These are phyloP conservation scores for Dactylorhiza incarnata DNA, from an alignment of 106 monocot genomes.

Conservation along the genomic window DNA sequence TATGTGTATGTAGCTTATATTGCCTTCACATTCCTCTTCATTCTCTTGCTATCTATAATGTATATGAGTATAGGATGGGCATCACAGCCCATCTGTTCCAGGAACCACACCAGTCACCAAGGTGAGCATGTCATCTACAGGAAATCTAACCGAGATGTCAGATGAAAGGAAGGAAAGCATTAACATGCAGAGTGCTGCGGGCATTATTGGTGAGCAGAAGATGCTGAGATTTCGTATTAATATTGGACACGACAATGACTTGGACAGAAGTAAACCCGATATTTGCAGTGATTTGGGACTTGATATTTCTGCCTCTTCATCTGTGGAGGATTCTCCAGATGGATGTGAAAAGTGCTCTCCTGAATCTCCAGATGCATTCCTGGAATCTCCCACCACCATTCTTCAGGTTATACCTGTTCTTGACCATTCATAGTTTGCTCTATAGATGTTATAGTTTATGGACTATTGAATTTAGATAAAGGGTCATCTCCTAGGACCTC, in stretches of 20 bases:
- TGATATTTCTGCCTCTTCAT: slow-evolving; percentile 67
- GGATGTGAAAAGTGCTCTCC: slow-evolving; percentile 21
- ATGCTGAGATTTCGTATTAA: slow-evolving; percentile 71
- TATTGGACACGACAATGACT: slow-evolving; percentile 39
- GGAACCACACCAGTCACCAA: slow-evolving; percentile 28
- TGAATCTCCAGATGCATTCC: slow-evolving; percentile 18
- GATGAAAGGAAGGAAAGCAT: slow-evolving; percentile 11
- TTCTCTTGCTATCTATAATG: neutral
- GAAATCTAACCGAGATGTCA: slow-evolving; percentile 12
- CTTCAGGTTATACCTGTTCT: slow-evolving; percentile 32
- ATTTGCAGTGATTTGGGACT: slow-evolving; percentile 80
- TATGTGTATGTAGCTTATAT: too few species aligned
- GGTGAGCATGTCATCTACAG: slow-evolving; percentile 9
- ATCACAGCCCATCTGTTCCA: slow-evolving; percentile 23
- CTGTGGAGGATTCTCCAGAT: slow-evolving; percentile 41
- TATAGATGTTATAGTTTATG: neutral
- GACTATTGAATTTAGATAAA: too few species aligned
- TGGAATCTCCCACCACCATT: slow-evolving; percentile 61
- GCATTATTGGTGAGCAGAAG: slow-evolving; percentile 24
- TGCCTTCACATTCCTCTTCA: neutral
- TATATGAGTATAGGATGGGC: slow-evolving; percentile 22
- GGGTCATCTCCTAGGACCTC: too few species aligned
- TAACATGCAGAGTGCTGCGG: slow-evolving; percentile 10
- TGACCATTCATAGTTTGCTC: neutral
- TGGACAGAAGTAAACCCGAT: slow-evolving; percentile 48